Percentiles rank a stretch among this genome's conserved stretches.
phyloP scores from a whole-genome alignment of 305 asterid genomes.

The Solanum hybrid region DNA sequence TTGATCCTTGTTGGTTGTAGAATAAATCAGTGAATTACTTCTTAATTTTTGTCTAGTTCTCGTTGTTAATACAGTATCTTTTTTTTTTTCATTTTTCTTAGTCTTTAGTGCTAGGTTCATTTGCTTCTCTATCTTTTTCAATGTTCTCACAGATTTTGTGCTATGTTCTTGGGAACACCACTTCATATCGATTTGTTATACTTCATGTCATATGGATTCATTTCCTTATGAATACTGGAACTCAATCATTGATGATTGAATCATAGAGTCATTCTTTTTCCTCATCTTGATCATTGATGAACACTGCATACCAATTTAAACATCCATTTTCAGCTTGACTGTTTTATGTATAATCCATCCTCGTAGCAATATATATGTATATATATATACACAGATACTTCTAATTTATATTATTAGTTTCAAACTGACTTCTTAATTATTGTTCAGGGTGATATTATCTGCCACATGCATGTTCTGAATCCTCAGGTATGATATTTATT shows the following conservation, averaged over 20 bases:
- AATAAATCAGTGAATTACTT: not conserved
- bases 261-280: not conserved
- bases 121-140: not conserved
- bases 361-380: not conserved
- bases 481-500: slow-evolving; percentile 66
- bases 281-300: not conserved
- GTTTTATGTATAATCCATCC: not conserved
- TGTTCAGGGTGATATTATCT: slow-evolving; percentile 61
- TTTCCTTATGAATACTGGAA: not conserved
- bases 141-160: not conserved
- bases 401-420: not conserved
- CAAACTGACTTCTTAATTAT: not conserved
- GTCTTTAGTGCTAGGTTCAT: not conserved
- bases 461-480: slow-evolving; percentile 56
- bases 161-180: not conserved
- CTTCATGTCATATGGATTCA: not conserved
- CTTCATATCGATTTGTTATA: not conserved
- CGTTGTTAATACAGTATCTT: not conserved
- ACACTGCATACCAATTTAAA: not conserved
- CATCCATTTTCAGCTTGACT: not conserved
- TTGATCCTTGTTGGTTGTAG: not conserved
- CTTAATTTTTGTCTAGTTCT: not conserved
- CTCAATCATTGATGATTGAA: not conserved
- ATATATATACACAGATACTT: not conserved
- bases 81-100: not conserved